Evolutionary conservation across 2,329 filamentous ascomycete genomes (phyloP), one percentile per base, ranked within the genome.

Genomic region (Scytalidium sp.): DNA sequence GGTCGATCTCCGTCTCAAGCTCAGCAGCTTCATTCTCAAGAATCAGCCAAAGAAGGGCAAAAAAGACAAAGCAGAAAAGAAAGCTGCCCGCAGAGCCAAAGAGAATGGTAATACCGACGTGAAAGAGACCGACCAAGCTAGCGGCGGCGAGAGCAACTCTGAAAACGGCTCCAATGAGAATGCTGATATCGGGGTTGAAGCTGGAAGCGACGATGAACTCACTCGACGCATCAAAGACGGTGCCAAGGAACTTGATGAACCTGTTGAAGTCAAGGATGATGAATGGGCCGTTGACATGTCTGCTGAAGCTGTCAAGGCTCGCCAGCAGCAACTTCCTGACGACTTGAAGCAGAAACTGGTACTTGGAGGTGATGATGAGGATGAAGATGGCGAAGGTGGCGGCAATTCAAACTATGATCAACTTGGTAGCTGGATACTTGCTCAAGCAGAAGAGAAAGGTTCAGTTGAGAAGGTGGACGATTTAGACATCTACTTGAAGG

Each of bases 221-320:
- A 90, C 85, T 63, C 88, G 90, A 68, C 80, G 79, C 60, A 87
- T 86, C 70, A 83, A 84, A 54, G 76, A 78, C 52, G 81, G 81
- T 56, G 85, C 85, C 58, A 78, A 84, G 62, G 86, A 87, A 65
- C 86, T 97, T 64, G 88, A 88, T 62, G 76, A 75, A 57, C 74
- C 76, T 45, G 70, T 74, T 47, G 83, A 87, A 63, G 79, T 83
- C 64, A 89, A 92, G 70, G 90, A 97, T 58, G 85, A 96, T 55
- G 83, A 96, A 59, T 99, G 94, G 94, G 89, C 92, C 55, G 90
- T 97, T 52, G 94, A 99, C 69, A 94, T 95, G 76, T 97, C 92
- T 57, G 90, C 92, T 69, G 91, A 91, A 69, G 94, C 94, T 58
- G 88, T 97, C 76, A 92, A 88, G 75, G 93, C 93, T 63, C 94